Evolutionary conservation across 2,329 filamentous ascomycete genomes (phyloP).

Genomic region (Sphaerulina vaccinii): DNA sequence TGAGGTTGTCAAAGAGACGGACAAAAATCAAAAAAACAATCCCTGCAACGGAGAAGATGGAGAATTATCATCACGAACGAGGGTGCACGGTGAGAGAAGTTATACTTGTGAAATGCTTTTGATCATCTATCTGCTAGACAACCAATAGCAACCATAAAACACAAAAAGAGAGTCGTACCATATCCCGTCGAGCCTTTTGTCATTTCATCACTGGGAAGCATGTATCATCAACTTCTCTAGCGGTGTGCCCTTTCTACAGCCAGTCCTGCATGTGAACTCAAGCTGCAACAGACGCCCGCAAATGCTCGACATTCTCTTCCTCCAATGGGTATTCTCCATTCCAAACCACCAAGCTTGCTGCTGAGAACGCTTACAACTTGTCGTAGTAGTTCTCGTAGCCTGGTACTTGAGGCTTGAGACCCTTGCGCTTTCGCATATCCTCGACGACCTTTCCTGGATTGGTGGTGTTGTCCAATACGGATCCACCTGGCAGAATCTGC

Average conservation of each 20-base stretch:
- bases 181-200: slow-evolving; percentile 18
- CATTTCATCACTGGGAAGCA: slow-evolving; percentile 22
- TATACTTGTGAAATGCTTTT: slow-evolving; percentile 21
- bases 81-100: neutral
- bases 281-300: slow-evolving; percentile 23
- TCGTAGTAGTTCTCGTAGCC: slow-evolving; percentile 73
- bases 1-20: neutral
- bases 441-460: slow-evolving; percentile 81
- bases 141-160: slow-evolving; percentile 23
- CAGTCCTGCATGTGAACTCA: slow-evolving; percentile 15
- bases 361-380: slow-evolving; percentile 36
- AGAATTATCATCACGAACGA: no score
- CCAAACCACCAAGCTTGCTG: slow-evolving; percentile 16
- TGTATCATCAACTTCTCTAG: slow-evolving; percentile 20
- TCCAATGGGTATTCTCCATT: slow-evolving; percentile 15
- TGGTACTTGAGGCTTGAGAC: slow-evolving; percentile 94
- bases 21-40: no score
- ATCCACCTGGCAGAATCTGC: slow-evolving; percentile 93
- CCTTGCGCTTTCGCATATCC: slow-evolving; percentile 98
- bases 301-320: slow-evolving; percentile 24
- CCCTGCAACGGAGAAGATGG: neutral
- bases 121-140: slow-evolving; percentile 22
- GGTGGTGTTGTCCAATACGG: slow-evolving; percentile 76
- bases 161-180: slow-evolving; percentile 29
- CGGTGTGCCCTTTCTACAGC: slow-evolving; percentile 20